Evolutionary conservation across 2,329 filamentous ascomycete genomes (phyloP).

Genomic region (Fusarium sp.): DNA sequence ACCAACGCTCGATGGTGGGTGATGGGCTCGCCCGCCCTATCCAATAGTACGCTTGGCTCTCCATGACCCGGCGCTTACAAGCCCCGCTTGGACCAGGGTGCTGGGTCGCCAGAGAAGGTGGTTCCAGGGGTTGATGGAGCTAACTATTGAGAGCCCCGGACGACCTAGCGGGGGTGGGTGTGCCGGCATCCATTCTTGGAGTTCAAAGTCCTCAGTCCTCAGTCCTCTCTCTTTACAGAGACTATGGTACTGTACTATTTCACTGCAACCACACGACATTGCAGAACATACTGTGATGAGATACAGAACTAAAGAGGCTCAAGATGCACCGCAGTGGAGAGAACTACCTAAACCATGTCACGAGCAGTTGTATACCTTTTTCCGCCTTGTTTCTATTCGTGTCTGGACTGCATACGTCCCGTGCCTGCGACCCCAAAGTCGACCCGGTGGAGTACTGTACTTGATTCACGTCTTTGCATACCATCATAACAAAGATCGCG

Average conservation of each 20-base stretch:
- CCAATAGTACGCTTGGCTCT: conserved; percentile 45
- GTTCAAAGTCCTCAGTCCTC: background rate
- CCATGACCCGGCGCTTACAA: conserved; percentile 51
- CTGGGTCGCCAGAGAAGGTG: conserved; percentile 39
- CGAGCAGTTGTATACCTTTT: conserved; percentile 2
- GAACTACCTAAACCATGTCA: conserved; percentile 1
- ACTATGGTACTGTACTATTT: background rate
- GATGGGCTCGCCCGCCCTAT: conserved; percentile 43
- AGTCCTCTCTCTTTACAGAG: background rate
- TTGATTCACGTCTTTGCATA: conserved; percentile 29
- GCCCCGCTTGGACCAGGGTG: conserved; percentile 43
- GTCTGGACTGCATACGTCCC: conserved; percentile 27
- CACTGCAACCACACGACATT: conserved; percentile 5
- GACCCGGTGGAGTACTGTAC: conserved; percentile 37
- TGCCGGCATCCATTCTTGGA: conserved; percentile 25
- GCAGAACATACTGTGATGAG: background rate
- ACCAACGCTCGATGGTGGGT: conserved; percentile 45
- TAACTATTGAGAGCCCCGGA: background rate
- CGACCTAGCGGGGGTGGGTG: conserved; percentile 10
- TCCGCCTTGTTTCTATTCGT: conserved; percentile 19
- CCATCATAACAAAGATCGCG: conserved; percentile 20
- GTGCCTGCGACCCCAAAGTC: conserved; percentile 40
- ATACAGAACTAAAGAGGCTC: background rate
- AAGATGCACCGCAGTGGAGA: conserved; percentile 1
- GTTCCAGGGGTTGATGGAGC: conserved; percentile 5